Conservation (phyloP, 768 basidiomycete species). For the Kwoniella shandongensis region DNA sequence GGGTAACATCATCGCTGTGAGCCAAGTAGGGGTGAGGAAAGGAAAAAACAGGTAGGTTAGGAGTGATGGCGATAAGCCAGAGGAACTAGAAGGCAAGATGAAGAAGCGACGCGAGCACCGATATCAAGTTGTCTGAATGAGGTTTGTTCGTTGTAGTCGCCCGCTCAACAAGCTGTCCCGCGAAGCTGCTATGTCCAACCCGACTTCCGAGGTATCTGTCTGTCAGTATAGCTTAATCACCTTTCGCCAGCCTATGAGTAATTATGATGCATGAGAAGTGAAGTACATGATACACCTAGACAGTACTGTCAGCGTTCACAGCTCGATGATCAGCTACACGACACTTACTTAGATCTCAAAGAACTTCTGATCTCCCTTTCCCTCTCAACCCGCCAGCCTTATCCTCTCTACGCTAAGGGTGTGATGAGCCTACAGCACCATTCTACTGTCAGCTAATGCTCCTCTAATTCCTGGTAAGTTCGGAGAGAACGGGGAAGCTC, state of each 20-base stretch:
- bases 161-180: no score
- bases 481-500: slow-evolving; percentile 54
- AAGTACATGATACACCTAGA: slow-evolving; percentile 16
- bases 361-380: not conserved
- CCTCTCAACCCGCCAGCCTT: no score
- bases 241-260: no score
- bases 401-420: slow-evolving; percentile 78
- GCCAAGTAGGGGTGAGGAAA: not conserved
- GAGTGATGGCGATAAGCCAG: not conserved
- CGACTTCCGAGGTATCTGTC: no score
- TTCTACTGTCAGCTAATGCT: not conserved
- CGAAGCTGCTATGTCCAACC: no score
- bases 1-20: slow-evolving; percentile 43
- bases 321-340: not conserved
- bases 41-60: not conserved
- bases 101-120: no score
- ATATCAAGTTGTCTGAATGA: no score
- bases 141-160: no score
- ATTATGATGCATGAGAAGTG: slow-evolving; percentile 29
- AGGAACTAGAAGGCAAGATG: no score
- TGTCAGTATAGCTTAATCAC: no score
- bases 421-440: slow-evolving; percentile 90
- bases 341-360: slow-evolving; percentile 1
- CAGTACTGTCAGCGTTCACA: not conserved
- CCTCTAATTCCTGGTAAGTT: no score